These are phyloP conservation scores for Stemphylium vesicarium DNA, from an alignment of 2,329 filamentous ascomycete genomes.

Conservation along the genomic window DNA sequence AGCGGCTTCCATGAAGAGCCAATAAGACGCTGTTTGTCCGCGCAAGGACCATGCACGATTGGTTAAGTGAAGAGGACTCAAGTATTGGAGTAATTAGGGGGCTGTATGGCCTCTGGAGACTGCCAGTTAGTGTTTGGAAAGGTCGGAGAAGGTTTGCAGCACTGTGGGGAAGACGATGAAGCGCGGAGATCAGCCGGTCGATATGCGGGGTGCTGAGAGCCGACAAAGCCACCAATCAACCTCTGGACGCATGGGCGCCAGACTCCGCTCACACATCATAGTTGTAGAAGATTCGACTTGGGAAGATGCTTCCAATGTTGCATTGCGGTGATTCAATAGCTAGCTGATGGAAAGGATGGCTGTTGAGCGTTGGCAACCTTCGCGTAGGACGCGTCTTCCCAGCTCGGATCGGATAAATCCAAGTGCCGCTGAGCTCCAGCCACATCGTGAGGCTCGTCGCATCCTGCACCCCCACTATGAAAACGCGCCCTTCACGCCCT, in stretches of 20 bases:
- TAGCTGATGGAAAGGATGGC: background rate
- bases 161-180: constrained; percentile 32
- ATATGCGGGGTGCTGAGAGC: constrained; percentile 29
- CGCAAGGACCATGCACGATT: constrained; percentile 9
- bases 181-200: constrained; percentile 8
- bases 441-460: background rate
- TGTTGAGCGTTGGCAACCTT: background rate
- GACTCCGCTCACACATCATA: constrained; percentile 1
- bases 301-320: background rate
- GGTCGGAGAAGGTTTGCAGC: constrained; percentile 20
- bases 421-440: background rate
- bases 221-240: constrained; percentile 14
- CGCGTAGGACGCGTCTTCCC: background rate
- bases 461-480: background rate
- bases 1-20: constrained; percentile 29
- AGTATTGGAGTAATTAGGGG: constrained; percentile 8
- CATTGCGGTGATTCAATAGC: background rate
- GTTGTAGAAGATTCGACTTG: background rate
- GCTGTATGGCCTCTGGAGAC: constrained; percentile 17
- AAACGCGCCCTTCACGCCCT: constrained; percentile 25
- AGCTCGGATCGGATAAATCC: background rate
- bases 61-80: background rate
- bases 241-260: background rate
- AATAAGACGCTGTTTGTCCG: constrained; percentile 3
- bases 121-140: constrained; percentile 5